phyloP scores from a whole-genome alignment of 257 asterid species.

The Capsicum baccatum region DNA sequence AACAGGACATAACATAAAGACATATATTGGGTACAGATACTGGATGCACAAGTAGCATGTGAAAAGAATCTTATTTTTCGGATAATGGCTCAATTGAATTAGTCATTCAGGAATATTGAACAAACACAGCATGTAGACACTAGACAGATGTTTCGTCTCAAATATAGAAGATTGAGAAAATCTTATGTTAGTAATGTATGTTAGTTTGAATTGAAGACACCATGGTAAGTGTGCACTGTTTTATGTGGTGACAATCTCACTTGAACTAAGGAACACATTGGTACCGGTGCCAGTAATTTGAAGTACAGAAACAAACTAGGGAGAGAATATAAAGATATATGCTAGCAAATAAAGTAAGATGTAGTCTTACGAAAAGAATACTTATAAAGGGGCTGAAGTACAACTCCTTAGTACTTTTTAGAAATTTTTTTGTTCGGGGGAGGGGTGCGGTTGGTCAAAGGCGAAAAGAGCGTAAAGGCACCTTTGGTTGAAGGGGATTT shows the following conservation, averaged over 20 bases:
- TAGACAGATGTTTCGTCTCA: constrained; percentile 20
- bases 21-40: constrained; percentile 17
- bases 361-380: neutral
- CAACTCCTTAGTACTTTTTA: neutral
- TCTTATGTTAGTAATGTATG: neutral
- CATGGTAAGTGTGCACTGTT: neutral
- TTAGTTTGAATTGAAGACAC: constrained; percentile 3
- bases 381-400: constrained; percentile 20
- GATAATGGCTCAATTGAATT: neutral
- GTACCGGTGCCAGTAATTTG: neutral
- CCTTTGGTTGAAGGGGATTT: neutral
- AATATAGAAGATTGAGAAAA: constrained; percentile 11
- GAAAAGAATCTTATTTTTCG: neutral
- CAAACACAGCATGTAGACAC: neutral
- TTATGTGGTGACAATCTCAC: neutral
- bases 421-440: neutral
- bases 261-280: constrained; percentile 9
- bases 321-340: neutral
- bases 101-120: constrained; percentile 11
- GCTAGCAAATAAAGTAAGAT: neutral
- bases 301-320: constrained; percentile 14
- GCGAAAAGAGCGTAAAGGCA: neutral
- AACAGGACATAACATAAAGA: neutral
- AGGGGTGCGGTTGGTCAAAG: neutral
- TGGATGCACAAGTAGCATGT: constrained; percentile 16